Conservation (phyloP, 345 rosid species). For the Xanthoceras sorbifolium region DNA sequence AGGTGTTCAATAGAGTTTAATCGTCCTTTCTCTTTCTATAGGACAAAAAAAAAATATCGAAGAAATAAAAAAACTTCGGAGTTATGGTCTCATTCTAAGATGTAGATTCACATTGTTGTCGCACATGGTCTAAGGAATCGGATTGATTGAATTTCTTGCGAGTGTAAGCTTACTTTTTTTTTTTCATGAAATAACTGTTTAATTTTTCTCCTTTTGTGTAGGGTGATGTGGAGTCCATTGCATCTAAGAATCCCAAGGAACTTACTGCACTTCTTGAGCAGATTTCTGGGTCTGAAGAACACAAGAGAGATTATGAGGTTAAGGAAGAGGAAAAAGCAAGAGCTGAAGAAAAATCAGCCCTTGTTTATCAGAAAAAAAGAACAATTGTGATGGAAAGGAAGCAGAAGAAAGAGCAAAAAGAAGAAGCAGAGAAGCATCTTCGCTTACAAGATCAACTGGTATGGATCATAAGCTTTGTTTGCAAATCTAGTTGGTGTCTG, state of each 20-base stretch:
- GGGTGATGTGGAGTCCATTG: slow-evolving; percentile 99
- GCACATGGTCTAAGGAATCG: neutral
- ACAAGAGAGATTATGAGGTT: slow-evolving; percentile 85
- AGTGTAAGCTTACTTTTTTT: neutral
- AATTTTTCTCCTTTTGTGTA: slow-evolving; percentile 24
- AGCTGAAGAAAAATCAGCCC: slow-evolving; percentile 87
- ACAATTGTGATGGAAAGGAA: slow-evolving; percentile 82
- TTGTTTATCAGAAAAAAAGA: slow-evolving; percentile 81
- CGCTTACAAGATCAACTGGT: slow-evolving; percentile 92
- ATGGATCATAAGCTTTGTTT: slow-evolving; percentile 20
- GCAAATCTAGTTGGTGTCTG: slow-evolving; percentile 8
- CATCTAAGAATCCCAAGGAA: slow-evolving; percentile 93
- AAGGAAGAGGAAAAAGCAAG: slow-evolving; percentile 73
- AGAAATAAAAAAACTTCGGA: too few species aligned
- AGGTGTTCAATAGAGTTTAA: too few species aligned
- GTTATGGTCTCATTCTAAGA: too few species aligned
- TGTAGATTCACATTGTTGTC: too few species aligned
- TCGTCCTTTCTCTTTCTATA: too few species aligned
- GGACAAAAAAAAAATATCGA: too few species aligned
- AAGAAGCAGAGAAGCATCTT: slow-evolving; percentile 95
- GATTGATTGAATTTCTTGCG: slow-evolving; percentile 6
- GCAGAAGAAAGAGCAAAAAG: slow-evolving; percentile 97
- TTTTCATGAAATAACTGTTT: neutral
- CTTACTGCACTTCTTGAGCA: slow-evolving; percentile 88
- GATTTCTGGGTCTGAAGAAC: slow-evolving; percentile 95